Conservation (phyloP, 805 yeast species). For the Hanseniaspora lachancei region DNA sequence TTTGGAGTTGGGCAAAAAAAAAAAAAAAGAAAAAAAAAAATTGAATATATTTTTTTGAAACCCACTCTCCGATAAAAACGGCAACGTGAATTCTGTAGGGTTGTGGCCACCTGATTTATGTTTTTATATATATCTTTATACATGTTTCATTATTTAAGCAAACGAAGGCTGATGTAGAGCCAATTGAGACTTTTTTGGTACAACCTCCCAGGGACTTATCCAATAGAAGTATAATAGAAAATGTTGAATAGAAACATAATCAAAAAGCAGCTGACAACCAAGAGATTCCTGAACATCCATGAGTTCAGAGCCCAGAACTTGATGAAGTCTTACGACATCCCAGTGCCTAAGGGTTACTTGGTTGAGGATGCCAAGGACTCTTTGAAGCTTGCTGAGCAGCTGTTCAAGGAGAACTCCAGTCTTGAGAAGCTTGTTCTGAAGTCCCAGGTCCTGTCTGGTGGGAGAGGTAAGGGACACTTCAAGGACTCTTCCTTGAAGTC, state of each 20-base stretch:
- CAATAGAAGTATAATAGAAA: neutral
- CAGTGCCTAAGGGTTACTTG: slow-evolving; percentile 88
- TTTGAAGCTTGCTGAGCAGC: slow-evolving; percentile 59
- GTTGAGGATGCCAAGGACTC: slow-evolving; percentile 82
- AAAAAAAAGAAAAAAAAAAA: neutral
- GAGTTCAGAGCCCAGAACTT: slow-evolving; percentile 91
- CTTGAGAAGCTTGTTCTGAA: slow-evolving; percentile 81
- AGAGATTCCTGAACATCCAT: slow-evolving; percentile 78
- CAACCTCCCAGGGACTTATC: too few species aligned
- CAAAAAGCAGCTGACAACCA: slow-evolving; percentile 14
- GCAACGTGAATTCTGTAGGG: neutral
- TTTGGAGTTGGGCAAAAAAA: neutral
- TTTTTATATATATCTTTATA: neutral
- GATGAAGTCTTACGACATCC: slow-evolving; percentile 69
- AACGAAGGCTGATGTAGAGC: too few species aligned
- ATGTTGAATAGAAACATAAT: slow-evolving; percentile 4
- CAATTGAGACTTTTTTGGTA: neutral
- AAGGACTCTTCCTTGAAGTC: slow-evolving; percentile 82
- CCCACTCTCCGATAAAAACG: too few species aligned
- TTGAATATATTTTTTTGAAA: neutral
- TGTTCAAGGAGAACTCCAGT: slow-evolving; percentile 29
- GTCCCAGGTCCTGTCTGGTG: slow-evolving; percentile 98
- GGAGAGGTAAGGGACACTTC: slow-evolving; percentile 97
- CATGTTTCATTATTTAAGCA: too few species aligned
- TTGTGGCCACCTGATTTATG: neutral